phyloP scores from a whole-genome alignment of 1,139 yeast genomes.

The Zygoascus sp. region DNA sequence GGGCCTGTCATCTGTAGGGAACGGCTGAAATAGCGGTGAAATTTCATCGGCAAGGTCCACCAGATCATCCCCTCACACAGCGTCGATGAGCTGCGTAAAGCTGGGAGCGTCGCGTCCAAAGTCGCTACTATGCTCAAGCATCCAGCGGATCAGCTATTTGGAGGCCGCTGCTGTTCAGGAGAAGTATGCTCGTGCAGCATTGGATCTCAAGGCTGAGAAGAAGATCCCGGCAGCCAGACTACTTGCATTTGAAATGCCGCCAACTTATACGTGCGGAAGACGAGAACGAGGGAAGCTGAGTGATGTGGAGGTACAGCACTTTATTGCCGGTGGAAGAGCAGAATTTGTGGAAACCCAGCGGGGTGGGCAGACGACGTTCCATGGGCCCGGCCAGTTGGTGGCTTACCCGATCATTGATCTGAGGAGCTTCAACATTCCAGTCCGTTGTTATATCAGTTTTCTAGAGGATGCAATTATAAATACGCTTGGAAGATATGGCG shows the following conservation, averaged over 20 bases:
- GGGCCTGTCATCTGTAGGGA: background rate
- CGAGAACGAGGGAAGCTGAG: slow-evolving; percentile 54
- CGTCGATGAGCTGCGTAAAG: slow-evolving; percentile 6
- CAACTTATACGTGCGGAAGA: slow-evolving; percentile 87
- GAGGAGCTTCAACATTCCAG: slow-evolving; percentile 54
- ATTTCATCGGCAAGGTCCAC: no score
- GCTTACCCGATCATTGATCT: slow-evolving; percentile 80
- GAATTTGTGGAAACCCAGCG: slow-evolving; percentile 71
- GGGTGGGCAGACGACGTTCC: slow-evolving; percentile 98
- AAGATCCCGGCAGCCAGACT: slow-evolving; percentile 36
- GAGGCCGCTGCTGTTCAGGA: slow-evolving; percentile 64
- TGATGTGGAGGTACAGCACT: slow-evolving; percentile 32
- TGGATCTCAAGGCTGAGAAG: slow-evolving; percentile 49
- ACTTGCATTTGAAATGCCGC: slow-evolving; percentile 74
- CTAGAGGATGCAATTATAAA: slow-evolving; percentile 61
- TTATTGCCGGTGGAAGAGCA: slow-evolving; percentile 35
- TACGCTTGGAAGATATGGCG: slow-evolving; percentile 43
- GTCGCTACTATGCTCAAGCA: slow-evolving; percentile 1
- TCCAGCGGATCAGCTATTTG: slow-evolving; percentile 36
- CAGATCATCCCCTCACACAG: no score
- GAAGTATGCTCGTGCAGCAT: slow-evolving; percentile 52
- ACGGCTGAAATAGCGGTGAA: no score
- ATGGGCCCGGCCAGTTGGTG: slow-evolving; percentile 92
- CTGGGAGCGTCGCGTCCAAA: slow-evolving; percentile 1
- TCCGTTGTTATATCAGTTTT: slow-evolving; percentile 70